Evolutionary conservation across 495 filamentous ascomycete species (phyloP).

Genomic region (Penicillium simplicissimum): DNA sequence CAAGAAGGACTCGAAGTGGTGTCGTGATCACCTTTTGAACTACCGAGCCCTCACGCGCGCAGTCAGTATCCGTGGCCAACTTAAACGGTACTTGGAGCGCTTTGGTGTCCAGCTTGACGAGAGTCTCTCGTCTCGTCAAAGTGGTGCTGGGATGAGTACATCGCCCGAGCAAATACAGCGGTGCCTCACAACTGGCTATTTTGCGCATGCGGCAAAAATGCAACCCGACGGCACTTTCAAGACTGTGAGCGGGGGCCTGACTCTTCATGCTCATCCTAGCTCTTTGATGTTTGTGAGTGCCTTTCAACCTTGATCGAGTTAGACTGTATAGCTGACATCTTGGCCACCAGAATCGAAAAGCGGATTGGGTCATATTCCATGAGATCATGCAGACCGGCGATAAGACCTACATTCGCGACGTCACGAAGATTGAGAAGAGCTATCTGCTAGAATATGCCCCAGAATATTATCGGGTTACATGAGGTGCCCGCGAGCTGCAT

Average conservation of each 20-base stretch:
- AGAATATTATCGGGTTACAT: constrained; percentile 71
- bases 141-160: constrained; percentile 37
- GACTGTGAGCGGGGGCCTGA: constrained; percentile 70
- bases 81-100: constrained; percentile 83
- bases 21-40: constrained; percentile 81
- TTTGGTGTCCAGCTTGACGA: constrained; percentile 77
- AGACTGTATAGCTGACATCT: constrained; percentile 19
- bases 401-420: constrained; percentile 89
- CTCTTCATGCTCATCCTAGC: constrained; percentile 86
- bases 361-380: constrained; percentile 96
- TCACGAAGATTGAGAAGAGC: constrained; percentile 85
- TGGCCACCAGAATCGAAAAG: constrained; percentile 73
- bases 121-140: constrained; percentile 38
- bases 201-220: constrained; percentile 95
- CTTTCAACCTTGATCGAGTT: background rate
- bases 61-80: constrained; percentile 81
- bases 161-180: constrained; percentile 74
- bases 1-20: constrained; percentile 83
- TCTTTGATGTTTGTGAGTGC: constrained; percentile 84
- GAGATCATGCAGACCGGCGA: constrained; percentile 89
- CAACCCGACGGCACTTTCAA: constrained; percentile 89
- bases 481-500: background rate
- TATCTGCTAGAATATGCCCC: constrained; percentile 91
- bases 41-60: constrained; percentile 80
- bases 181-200: constrained; percentile 89